A percentile compares a stretch with the other conserved stretches of the same genome.
phyloP scores from a whole-genome alignment of 2,329 filamentous ascomycete genomes.

The Xylaria hypoxylon region DNA sequence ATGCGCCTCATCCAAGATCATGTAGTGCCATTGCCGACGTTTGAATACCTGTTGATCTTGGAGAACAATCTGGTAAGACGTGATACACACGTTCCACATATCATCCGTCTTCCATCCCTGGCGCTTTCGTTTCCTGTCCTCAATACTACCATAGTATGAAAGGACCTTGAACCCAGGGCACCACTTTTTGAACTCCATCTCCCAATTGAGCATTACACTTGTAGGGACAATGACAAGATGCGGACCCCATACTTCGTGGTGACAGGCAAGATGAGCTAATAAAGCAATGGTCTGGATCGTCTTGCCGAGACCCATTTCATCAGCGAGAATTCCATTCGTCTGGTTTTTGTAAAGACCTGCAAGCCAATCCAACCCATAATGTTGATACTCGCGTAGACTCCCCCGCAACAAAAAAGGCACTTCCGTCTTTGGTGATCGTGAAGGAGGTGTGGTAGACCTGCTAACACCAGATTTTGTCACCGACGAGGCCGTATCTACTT shows the following conservation, averaged over 20 bases:
- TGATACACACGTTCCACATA: constrained; percentile 97
- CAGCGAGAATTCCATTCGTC: constrained; percentile 95
- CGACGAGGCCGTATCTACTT: constrained; percentile 58
- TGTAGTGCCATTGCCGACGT: constrained; percentile 93
- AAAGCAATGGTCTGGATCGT: constrained; percentile 98
- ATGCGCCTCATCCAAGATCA: constrained; percentile 97
- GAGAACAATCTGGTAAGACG: constrained; percentile 94
- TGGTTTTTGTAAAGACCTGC: constrained; percentile 90
- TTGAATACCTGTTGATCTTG: constrained; percentile 96
- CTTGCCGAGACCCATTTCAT: constrained; percentile 98
- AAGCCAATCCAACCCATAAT: constrained; percentile 97
- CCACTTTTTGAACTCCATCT: constrained; percentile 99
- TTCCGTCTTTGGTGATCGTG: constrained; percentile 69
- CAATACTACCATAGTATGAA: constrained; percentile 93
- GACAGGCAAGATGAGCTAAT: constrained; percentile 89
- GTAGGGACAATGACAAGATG: constrained; percentile 97
- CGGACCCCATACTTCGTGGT: constrained; percentile 93
- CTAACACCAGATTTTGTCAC: constrained; percentile 52
- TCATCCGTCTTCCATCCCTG: constrained; percentile 94
- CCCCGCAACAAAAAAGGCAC: constrained; percentile 87
- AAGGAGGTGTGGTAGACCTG: constrained; percentile 53
- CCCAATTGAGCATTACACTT: constrained; percentile 99
- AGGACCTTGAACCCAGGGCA: constrained; percentile 97
- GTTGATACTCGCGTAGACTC: constrained; percentile 93
- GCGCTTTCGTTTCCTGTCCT: constrained; percentile 91